Conservation (phyloP, 2,329 filamentous ascomycete species). For the Lecanicillium sp. region DNA sequence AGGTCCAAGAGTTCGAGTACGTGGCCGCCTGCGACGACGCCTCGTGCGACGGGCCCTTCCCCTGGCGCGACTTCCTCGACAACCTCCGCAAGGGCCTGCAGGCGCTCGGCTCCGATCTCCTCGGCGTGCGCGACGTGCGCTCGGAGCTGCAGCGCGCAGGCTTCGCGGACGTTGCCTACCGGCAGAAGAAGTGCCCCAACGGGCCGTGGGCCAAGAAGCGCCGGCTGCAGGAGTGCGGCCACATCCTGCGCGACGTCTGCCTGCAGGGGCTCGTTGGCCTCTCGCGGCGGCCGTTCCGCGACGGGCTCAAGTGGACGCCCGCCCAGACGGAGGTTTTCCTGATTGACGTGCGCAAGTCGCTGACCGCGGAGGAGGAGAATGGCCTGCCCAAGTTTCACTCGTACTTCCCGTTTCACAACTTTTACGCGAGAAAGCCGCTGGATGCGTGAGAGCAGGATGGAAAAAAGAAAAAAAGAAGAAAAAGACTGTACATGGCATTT, state of each 20-base stretch:
- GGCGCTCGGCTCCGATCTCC: slow-evolving; percentile 36
- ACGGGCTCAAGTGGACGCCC: slow-evolving; percentile 34
- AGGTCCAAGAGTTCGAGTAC: slow-evolving; percentile 42
- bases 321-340: slow-evolving; percentile 40
- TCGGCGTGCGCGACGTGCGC: slow-evolving; percentile 32
- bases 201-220: slow-evolving; percentile 42
- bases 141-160: slow-evolving; percentile 34
- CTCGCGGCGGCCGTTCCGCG: slow-evolving; percentile 32
- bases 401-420: slow-evolving; percentile 35
- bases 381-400: slow-evolving; percentile 31
- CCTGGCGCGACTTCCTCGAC: slow-evolving; percentile 40
- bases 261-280: slow-evolving; percentile 36
- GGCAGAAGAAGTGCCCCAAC: slow-evolving; percentile 41
- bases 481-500: too few species aligned
- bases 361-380: slow-evolving; percentile 28
- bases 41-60: slow-evolving; percentile 37
- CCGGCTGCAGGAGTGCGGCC: slow-evolving; percentile 38
- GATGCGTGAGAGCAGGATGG: slow-evolving; percentile 4
- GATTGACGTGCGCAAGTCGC: slow-evolving; percentile 33
- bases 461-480: neutral
- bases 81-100: slow-evolving; percentile 36
- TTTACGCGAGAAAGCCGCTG: slow-evolving; percentile 34
- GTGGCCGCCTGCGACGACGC: slow-evolving; percentile 38
- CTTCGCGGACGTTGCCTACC: slow-evolving; percentile 35
- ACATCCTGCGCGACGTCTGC: slow-evolving; percentile 38